Evolutionary conservation across 805 yeast genomes (phyloP).

Genomic region (Hanseniaspora thailandica): DNA sequence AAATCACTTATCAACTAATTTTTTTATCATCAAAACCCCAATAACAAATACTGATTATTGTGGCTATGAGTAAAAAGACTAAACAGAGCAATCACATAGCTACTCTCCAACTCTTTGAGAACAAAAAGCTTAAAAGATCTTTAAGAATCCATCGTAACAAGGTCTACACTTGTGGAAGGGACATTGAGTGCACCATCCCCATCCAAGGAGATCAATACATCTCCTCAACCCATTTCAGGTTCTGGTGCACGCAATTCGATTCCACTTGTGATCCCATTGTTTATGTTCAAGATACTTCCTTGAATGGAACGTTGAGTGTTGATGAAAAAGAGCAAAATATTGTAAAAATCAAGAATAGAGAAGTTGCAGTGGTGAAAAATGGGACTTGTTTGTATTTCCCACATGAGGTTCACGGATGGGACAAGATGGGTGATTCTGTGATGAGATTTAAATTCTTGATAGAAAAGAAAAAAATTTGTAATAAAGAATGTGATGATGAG

Average conservation of each 20-base stretch:
- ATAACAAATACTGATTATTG: no score
- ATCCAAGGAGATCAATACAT: conserved; percentile 31
- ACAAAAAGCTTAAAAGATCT: neutral
- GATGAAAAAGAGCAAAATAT: conserved; percentile 17
- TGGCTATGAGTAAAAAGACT: neutral
- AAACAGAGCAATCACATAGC: neutral
- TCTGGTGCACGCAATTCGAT: conserved; percentile 44
- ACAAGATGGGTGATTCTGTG: neutral
- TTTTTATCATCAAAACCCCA: no score
- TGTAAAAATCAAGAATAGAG: conserved; percentile 25
- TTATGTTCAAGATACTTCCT: conserved; percentile 40
- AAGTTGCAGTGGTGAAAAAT: conserved; percentile 31
- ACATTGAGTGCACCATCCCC: conserved; percentile 26
- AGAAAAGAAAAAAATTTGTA: neutral
- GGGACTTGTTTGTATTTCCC: conserved; percentile 23
- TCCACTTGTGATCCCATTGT: conserved; percentile 35
- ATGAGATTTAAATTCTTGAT: neutral
- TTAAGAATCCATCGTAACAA: conserved; percentile 22
- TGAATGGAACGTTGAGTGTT: conserved; percentile 42
- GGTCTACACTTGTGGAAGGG: conserved; percentile 37
- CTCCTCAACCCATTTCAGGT: conserved; percentile 37
- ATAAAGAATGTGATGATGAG: neutral
- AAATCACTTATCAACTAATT: no score
- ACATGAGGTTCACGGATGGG: conserved; percentile 24
- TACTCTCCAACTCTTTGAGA: neutral